phyloP scores from a whole-genome alignment of 2,329 filamentous ascomycete genomes.

The Hymenoscyphus albidus region DNA sequence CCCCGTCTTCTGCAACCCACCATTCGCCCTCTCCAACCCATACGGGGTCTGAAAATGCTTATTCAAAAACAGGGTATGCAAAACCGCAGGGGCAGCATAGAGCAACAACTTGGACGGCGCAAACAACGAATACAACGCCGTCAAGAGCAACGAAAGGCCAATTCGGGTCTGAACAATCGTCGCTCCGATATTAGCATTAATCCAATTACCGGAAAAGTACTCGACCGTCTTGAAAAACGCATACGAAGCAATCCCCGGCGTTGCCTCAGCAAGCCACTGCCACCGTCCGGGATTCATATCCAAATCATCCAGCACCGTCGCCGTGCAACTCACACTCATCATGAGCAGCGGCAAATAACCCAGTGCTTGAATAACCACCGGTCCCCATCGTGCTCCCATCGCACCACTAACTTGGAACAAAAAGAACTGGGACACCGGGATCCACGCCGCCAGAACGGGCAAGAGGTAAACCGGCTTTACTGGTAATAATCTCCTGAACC shows the following conservation, averaged over 20 bases:
- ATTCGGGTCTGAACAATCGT: conserved; percentile 65
- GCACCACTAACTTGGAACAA: conserved; percentile 63
- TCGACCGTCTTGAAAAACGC: conserved; percentile 52
- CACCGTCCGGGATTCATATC: conserved; percentile 48
- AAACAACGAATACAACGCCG: conserved; percentile 59
- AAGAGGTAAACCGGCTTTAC: conserved; percentile 52
- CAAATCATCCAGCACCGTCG: conserved; percentile 59
- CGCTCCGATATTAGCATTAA: conserved; percentile 54
- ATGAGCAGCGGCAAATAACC: conserved; percentile 66
- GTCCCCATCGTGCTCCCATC: conserved; percentile 68
- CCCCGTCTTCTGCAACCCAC: conserved; percentile 58
- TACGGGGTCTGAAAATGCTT: conserved; percentile 63
- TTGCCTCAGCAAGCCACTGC: conserved; percentile 59
- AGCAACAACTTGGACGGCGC: conserved; percentile 66
- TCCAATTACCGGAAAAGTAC: conserved; percentile 36
- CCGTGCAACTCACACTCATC: conserved; percentile 57
- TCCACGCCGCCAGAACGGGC: conserved; percentile 70
- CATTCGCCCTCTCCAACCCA: conserved; percentile 60
- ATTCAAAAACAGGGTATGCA: conserved; percentile 70
- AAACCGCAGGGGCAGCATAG: conserved; percentile 65
- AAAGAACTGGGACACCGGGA: conserved; percentile 68
- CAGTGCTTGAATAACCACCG: conserved; percentile 67
- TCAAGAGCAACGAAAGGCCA: conserved; percentile 66
- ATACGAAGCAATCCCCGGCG: conserved; percentile 64
- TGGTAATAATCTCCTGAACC: conserved; percentile 48